Evolutionary conservation across 176 grass and related monocot species (phyloP).

Genomic region (Tillandsia fasciculata): DNA sequence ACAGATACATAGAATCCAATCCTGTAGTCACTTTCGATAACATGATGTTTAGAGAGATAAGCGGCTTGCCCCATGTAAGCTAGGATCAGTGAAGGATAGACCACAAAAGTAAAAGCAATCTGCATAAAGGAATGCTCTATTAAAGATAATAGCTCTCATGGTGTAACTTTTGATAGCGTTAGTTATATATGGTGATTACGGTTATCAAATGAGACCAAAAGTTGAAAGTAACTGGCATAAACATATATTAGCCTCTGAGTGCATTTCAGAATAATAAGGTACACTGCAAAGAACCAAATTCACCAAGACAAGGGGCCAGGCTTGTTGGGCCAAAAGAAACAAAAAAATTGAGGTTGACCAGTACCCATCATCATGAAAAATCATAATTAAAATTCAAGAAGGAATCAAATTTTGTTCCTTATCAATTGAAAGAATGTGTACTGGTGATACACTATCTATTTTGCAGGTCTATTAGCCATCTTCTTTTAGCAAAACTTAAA

Average conservation of each 20-base stretch:
- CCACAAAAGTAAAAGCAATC: conserved; percentile 95
- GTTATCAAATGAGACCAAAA: background rate
- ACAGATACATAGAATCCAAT: conserved; percentile 99
- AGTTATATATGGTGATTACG: background rate
- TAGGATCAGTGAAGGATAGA: conserved; percentile 92
- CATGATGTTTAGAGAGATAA: conserved; percentile 87
- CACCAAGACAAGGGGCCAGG: background rate
- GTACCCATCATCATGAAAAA: background rate
- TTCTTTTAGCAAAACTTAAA: background rate
- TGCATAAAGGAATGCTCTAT: conserved; percentile 20
- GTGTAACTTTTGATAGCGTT: background rate
- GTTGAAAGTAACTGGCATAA: background rate
- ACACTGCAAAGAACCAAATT: too few species aligned
- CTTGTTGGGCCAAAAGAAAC: background rate
- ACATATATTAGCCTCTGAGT: background rate
- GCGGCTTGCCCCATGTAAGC: conserved; percentile 99
- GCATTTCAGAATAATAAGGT: background rate
- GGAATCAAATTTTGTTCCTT: background rate
- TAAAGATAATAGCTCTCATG: background rate
- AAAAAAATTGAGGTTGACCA: background rate
- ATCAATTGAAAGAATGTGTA: background rate
- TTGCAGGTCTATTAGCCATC: background rate
- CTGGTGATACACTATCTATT: background rate
- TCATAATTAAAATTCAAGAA: background rate
- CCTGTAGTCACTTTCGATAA: conserved; percentile 65